Conservation (phyloP, 257 asterid genomes). For the Solanum acaule region DNA sequence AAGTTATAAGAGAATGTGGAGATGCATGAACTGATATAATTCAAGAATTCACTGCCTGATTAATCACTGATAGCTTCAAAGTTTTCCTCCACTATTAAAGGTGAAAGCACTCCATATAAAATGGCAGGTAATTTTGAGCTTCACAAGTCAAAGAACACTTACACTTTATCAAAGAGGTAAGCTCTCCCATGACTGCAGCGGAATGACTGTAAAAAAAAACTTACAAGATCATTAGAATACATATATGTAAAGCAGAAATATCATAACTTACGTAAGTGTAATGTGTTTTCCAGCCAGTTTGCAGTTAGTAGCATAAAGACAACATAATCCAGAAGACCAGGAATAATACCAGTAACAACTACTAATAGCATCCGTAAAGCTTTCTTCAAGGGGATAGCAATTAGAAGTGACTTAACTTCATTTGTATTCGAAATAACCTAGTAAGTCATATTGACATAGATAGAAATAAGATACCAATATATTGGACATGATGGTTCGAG, state of each 20-base stretch:
- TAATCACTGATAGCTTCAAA: not conserved
- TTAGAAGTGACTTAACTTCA: not conserved
- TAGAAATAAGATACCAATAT: not conserved
- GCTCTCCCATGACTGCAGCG: conserved; percentile 75
- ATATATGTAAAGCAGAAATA: not conserved
- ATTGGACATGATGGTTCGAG: not conserved
- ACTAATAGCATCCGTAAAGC: not conserved
- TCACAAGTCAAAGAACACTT: conserved; percentile 23
- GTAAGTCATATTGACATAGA: not conserved
- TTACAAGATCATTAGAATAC: conserved; percentile 17
- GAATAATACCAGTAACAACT: not conserved
- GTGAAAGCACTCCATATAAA: not conserved
- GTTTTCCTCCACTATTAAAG: not conserved
- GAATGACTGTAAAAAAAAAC: conserved; percentile 48
- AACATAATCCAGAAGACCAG: not conserved
- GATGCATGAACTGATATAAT: not conserved
- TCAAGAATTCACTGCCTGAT: not conserved
- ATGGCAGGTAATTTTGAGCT: not conserved
- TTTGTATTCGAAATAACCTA: not conserved
- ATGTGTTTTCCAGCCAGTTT: not conserved
- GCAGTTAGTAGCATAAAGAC: not conserved
- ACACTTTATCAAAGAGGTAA: conserved; percentile 71
- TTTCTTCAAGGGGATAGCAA: not conserved
- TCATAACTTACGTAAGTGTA: not conserved
- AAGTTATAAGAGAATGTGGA: not conserved